Evolutionary conservation across 768 basidiomycete genomes (phyloP).

Genomic region (Lentinus tigrinus): DNA sequence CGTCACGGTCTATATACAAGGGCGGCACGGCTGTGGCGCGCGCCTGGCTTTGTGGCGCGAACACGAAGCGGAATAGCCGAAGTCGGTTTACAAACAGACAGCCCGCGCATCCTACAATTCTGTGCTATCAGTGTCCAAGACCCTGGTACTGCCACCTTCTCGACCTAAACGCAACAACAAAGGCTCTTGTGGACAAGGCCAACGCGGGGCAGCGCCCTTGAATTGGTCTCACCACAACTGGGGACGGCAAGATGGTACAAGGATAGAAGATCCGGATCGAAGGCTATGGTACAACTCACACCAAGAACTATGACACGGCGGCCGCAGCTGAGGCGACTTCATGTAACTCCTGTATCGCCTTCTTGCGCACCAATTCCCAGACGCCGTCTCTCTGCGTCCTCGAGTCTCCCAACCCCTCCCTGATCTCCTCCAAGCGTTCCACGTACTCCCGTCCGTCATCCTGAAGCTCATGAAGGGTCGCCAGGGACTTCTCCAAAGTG

Average conservation of each 20-base stretch:
- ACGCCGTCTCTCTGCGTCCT: conserved; percentile 67
- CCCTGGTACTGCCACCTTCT: too few relatives aligned
- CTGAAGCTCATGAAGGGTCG: conserved; percentile 73
- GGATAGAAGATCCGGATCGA: neutral
- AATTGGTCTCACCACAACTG: neutral
- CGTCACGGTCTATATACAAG: conserved; percentile 8
- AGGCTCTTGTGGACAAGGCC: too few relatives aligned
- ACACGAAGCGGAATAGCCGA: neutral
- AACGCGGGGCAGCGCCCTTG: too few relatives aligned
- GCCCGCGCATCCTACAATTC: too few relatives aligned
- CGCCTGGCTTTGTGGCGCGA: conserved; percentile 6
- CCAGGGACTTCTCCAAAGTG: conserved; percentile 71
- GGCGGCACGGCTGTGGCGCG: conserved; percentile 13
- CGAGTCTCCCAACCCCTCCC: conserved; percentile 77
- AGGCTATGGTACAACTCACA: neutral
- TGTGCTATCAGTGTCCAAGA: too few relatives aligned
- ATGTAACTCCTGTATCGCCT: conserved; percentile 73
- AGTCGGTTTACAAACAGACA: too few relatives aligned
- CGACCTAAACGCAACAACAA: neutral
- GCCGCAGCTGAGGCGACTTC: conserved; percentile 46
- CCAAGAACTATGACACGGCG: neutral
- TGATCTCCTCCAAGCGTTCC: conserved; percentile 79
- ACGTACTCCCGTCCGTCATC: conserved; percentile 88
- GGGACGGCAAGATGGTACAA: too few relatives aligned
- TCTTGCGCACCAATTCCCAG: conserved; percentile 76